These are phyloP conservation scores for Podila minutissima DNA, from an alignment of 192 early-diverging fungal species.

Conservation along the genomic window DNA sequence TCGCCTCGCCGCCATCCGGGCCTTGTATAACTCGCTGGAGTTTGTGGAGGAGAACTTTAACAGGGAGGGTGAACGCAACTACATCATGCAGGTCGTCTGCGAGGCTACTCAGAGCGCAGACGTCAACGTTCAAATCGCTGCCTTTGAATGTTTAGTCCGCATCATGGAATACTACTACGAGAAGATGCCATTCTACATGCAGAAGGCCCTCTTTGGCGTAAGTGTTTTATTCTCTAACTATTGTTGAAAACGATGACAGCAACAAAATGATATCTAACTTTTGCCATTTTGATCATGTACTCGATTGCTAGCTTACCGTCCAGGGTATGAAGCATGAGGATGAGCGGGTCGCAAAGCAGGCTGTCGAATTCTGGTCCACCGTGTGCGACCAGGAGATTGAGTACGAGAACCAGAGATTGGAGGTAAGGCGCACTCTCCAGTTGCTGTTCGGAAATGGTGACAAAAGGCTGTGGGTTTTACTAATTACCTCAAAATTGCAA, in stretches of 20 bases:
- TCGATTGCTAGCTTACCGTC: conserved; percentile 74
- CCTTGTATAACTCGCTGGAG: conserved; percentile 94
- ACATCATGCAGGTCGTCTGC: conserved; percentile 99
- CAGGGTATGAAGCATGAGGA: conserved; percentile 92
- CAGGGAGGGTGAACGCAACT: conserved; percentile 94
- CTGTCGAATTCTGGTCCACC: conserved; percentile 99
- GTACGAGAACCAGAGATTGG: conserved; percentile 66
- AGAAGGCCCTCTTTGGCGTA: conserved; percentile 93
- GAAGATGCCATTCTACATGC: conserved; percentile 96
- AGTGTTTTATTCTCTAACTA: conserved; percentile 20
- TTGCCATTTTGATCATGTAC: conserved; percentile 5
- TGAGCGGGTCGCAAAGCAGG: conserved; percentile 92
- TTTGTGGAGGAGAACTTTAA: conserved; percentile 97
- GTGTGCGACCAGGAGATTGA: conserved; percentile 96
- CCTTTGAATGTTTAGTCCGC: conserved; percentile 96
- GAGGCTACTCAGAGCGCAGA: conserved; percentile 89
- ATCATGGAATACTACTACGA: conserved; percentile 98
- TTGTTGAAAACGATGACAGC: not conserved
- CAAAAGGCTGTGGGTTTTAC: not conserved
- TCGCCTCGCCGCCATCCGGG: conserved; percentile 86
- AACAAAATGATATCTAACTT: not conserved
- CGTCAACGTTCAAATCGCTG: conserved; percentile 81
- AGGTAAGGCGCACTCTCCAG: conserved; percentile 53
- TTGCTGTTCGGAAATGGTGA: not conserved
- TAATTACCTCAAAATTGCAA: not conserved